Percentiles rank a stretch among this genome's conserved stretches.
These are phyloP conservation scores for Meripilus lineatus DNA, from an alignment of 1,284 basidiomycete genomes.

Conservation along the genomic window DNA sequence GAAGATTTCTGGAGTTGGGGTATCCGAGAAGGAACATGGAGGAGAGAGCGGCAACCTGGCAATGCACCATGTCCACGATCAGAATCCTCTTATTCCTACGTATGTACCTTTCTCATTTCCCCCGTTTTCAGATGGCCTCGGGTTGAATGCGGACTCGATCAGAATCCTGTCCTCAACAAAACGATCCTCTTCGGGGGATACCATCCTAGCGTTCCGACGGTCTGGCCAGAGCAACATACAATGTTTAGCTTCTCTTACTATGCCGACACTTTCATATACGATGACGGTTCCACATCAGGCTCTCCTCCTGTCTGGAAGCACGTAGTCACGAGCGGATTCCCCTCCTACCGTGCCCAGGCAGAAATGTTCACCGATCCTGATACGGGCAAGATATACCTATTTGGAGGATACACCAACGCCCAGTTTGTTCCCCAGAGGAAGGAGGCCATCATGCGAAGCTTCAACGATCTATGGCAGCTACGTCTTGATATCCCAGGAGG, in stretches of 20 bases:
- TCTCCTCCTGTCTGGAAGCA: slow-evolving; percentile 21
- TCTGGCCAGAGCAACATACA: slow-evolving; percentile 11
- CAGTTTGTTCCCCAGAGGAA: slow-evolving; percentile 26
- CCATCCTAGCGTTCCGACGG: slow-evolving; percentile 27
- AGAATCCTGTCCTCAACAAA: not conserved
- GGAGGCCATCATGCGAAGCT: slow-evolving; percentile 25
- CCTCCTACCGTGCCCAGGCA: slow-evolving; percentile 30
- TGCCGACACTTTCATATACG: slow-evolving; percentile 32
- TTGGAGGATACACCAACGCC: slow-evolving; percentile 34
- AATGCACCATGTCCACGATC: slow-evolving; percentile 35
- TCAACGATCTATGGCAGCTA: slow-evolving; percentile 37
- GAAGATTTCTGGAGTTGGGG: slow-evolving; percentile 40
- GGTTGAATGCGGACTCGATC: not conserved
- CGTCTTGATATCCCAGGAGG: slow-evolving; percentile 33
- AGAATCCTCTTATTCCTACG: slow-evolving; percentile 33
- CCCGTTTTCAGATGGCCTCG: too few species aligned
- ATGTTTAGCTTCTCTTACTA: slow-evolving; percentile 31
- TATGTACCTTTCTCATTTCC: slow-evolving; percentile 14
- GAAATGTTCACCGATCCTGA: slow-evolving; percentile 26
- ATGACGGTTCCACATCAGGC: slow-evolving; percentile 9
- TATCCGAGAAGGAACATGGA: slow-evolving; percentile 31
- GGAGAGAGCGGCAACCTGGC: slow-evolving; percentile 31
- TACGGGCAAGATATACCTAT: slow-evolving; percentile 33
- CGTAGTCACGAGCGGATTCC: slow-evolving; percentile 30
- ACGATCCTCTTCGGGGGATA: slow-evolving; percentile 37